Evolutionary conservation across 2,329 filamentous ascomycete species (phyloP).

Genomic region (Coniosporium tulheliwenetii): DNA sequence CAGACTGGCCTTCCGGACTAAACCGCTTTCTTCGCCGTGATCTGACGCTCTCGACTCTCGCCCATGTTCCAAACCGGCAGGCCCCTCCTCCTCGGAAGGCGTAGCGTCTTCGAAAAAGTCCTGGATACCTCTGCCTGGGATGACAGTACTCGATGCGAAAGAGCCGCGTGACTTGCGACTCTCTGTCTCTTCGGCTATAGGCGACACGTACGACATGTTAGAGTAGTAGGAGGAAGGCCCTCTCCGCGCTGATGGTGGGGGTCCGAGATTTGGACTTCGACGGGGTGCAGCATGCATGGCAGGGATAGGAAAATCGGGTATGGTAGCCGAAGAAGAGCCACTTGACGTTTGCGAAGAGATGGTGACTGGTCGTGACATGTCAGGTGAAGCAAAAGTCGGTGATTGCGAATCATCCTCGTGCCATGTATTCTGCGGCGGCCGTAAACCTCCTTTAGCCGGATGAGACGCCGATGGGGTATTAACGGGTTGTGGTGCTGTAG

Average conservation of each 20-base stretch:
- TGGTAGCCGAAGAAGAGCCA: constrained; percentile 16
- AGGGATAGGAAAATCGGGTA: constrained; percentile 25
- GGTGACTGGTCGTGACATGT: too few relatives aligned
- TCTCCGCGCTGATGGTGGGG: constrained; percentile 30
- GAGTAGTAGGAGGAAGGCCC: constrained; percentile 34
- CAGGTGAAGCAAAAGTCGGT: too few relatives aligned
- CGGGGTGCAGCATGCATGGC: constrained; percentile 11
- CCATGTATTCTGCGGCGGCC: too few relatives aligned
- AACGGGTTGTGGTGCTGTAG: constrained; percentile 11
- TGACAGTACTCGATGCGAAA: constrained; percentile 32
- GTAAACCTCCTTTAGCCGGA: constrained; percentile 17
- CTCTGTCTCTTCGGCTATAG: constrained; percentile 32
- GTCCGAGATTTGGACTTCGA: constrained; percentile 26
- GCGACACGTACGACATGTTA: constrained; percentile 29
- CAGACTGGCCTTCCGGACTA: constrained; percentile 33
- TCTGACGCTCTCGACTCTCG: constrained; percentile 9
- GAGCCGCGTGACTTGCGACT: constrained; percentile 25
- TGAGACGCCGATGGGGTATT: constrained; percentile 12
- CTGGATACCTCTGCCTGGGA: constrained; percentile 15
- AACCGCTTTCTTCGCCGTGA: constrained; percentile 11
- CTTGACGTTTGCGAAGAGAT: too few relatives aligned
- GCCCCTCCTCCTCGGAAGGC: constrained; percentile 20
- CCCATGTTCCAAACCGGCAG: constrained; percentile 3
- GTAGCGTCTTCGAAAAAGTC: constrained; percentile 3
- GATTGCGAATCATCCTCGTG: too few relatives aligned